Percentiles rank a stretch among this genome's conserved stretches.
These are phyloP conservation scores for Melampsora larici-populina DNA, from an alignment of 1,284 basidiomycete species.

Conservation along the genomic window DNA sequence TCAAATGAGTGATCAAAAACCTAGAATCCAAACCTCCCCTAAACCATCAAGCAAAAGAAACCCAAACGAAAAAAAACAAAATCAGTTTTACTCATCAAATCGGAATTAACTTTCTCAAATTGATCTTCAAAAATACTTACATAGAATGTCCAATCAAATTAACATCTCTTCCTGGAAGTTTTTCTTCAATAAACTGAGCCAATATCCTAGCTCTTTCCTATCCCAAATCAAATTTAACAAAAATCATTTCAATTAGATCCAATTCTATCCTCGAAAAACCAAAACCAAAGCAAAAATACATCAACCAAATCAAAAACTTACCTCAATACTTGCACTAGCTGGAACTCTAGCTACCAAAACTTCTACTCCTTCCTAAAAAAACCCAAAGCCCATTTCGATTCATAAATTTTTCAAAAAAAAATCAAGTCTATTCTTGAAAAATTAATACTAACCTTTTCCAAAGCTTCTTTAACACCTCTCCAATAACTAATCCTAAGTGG, in stretches of 20 bases:
- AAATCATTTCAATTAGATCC: too few species aligned
- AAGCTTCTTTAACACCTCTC: slow-evolving; percentile 86
- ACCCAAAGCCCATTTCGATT: neutral
- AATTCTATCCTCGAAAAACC: neutral
- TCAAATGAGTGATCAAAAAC: slow-evolving; percentile 64
- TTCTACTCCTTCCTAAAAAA: slow-evolving; percentile 63
- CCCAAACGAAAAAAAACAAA: neutral
- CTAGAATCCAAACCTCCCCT: slow-evolving; percentile 86
- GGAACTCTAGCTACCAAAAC: slow-evolving; percentile 88
- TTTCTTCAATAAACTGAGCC: slow-evolving; percentile 71
- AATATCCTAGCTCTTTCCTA: slow-evolving; percentile 77
- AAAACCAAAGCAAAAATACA: too few species aligned
- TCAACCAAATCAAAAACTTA: slow-evolving; percentile 60
- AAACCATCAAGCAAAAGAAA: slow-evolving; percentile 28
- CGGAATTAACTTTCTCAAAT: too few species aligned
- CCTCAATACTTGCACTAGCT: slow-evolving; percentile 62
- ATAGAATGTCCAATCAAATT: slow-evolving; percentile 93
- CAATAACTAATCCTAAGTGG: slow-evolving; percentile 84
- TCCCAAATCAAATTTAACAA: neutral
- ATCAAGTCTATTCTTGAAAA: too few species aligned
- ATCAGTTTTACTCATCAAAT: neutral
- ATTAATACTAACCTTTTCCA: slow-evolving; percentile 64
- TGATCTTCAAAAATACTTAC: slow-evolving; percentile 64
- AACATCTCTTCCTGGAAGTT: slow-evolving; percentile 73
- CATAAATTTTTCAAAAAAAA: too few species aligned